Percentiles rank a stretch among this genome's conserved stretches.
phyloP scores from a whole-genome alignment of 768 basidiomycete species.

The Hygrophoropsis aurantiaca region DNA sequence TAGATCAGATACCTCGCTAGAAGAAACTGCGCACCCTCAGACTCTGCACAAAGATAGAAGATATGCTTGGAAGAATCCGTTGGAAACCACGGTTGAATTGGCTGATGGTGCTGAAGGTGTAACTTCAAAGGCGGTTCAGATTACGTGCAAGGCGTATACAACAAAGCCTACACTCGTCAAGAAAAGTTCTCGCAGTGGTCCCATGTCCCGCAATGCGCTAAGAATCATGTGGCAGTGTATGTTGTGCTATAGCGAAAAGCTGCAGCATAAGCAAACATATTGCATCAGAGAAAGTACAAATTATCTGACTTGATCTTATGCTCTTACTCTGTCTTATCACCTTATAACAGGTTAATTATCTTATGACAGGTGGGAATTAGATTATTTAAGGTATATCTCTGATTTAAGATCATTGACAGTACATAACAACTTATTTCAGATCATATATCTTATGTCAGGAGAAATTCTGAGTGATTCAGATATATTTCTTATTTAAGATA shows the following conservation, averaged over 20 bases:
- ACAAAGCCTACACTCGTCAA: constrained; percentile 39
- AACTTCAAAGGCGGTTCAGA: constrained; percentile 16
- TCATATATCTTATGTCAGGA: too few species aligned
- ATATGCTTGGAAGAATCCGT: constrained; percentile 34
- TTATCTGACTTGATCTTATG: too few species aligned
- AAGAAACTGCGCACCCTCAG: constrained; percentile 15
- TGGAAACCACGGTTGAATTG: constrained; percentile 39
- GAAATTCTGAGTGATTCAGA: too few species aligned
- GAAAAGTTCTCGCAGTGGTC: constrained; percentile 47
- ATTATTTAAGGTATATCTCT: too few species aligned
- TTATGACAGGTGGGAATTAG: too few species aligned
- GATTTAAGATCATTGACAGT: too few species aligned
- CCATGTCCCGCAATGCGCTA: constrained; percentile 45
- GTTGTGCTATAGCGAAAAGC: constrained; percentile 48
- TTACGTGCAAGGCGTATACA: background rate
- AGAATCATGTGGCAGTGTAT: constrained; percentile 62
- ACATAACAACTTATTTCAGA: too few species aligned
- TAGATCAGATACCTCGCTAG: constrained; percentile 27
- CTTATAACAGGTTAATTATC: too few species aligned
- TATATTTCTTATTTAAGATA: too few species aligned
- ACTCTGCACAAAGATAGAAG: constrained; percentile 45
- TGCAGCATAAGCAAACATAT: too few species aligned
- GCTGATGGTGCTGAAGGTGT: constrained; percentile 21
- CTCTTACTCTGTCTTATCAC: too few species aligned
- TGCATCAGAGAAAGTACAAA: too few species aligned